Evolutionary conservation across 164 flowering plant genomes (phyloP), one percentile per base, ranked within the genome.

Genomic region (Umbilicus rupestris): DNA sequence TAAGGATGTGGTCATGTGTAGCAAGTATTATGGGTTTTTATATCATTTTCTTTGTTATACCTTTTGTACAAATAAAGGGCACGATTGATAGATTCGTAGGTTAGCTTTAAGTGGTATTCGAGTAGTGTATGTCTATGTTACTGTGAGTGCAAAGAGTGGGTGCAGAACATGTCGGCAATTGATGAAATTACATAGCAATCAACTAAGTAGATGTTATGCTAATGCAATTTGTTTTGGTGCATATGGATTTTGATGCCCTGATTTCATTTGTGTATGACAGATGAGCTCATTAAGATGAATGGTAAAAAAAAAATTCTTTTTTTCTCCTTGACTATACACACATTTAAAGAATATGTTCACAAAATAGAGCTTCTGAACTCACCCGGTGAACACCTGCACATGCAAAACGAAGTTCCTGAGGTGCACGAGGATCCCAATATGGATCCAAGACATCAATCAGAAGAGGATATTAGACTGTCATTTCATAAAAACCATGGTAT

Each of bases 291-390:
- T 10, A 20, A 24, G 33, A 28, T 33, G 28, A 14, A 26, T 1
- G 10, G 19, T 24, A 37, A 1, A 20, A 62, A n/a, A 22, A 8
- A 17, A n/a, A 16, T 22, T 39, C 7, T 15, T 37, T 16, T 17
- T 37, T 22, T 39, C 71, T 81, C 83, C 85, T 82, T 87, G 72
- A 85, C 87, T 15, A 24, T 64, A 39, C 67, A 69, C 73, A 87
- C 87, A 79, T 80, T 85, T 29, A 79, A 81, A 78, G 89, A 83
- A 70, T 77, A 71, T 64, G 80, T 79, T 19, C 79, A 82, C 69
- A 85, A 83, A 70, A 64, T 85, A 41, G 72, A 83, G 74, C 81
- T 79, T 52, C 73, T 87, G 55, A 82, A 78, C 69, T 72, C 84
- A 26, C 82, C 81, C 17, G 87, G 83, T 44, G 89, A 83, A 75